Evolutionary conservation across 805 yeast species (phyloP), one percentile per base, ranked within the genome.

Genomic region (Saccharomycopsis sp.): DNA sequence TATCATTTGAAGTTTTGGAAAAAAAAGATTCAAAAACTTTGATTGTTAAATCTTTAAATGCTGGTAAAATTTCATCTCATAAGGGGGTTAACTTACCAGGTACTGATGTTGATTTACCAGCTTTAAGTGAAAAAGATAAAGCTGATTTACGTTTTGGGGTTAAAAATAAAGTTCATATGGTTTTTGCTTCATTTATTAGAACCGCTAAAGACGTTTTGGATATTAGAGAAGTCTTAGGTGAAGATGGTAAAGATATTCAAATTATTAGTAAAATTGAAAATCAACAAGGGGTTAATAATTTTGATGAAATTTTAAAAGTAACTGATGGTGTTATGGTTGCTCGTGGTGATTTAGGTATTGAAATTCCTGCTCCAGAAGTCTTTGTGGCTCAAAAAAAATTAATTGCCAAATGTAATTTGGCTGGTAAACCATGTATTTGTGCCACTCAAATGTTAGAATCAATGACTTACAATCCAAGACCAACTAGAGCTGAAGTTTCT

Each of bases 321-420:
- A 92, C 98, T 49, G 98, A 92, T 63, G 98, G 97, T 74, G 96
- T 92, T 60, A 92, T 92, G 98, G 97, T 92, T 64, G 98, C 98
- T 59, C 82, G 98, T 71, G 98, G 98, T 75, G 98, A 92, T 67
- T 76, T 92, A 58, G 98, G 98, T 76, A 92, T 92, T 60, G 98
- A 92, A 74, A 92, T 92, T 59, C 97, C 97, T 53, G 97, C 98
- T 52, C 89, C 96, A 51, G 94, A 88, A 72, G 98, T 92, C 50
- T 88, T 92, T 65, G 87, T 92, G 57, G 97, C 88, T 55, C 98
- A 92, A 73, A 92, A 92, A 77, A 95, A 88, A 73, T 75, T 92
- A 70, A 89, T 92, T 63, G 97, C 98, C 61, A 92, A 92, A 73
- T 92, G 95, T 76, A 94, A 92, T 80, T 72, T 89, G 63, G 97